phyloP scores from a whole-genome alignment of 257 asterid species.

The Capsicum baccatum region DNA sequence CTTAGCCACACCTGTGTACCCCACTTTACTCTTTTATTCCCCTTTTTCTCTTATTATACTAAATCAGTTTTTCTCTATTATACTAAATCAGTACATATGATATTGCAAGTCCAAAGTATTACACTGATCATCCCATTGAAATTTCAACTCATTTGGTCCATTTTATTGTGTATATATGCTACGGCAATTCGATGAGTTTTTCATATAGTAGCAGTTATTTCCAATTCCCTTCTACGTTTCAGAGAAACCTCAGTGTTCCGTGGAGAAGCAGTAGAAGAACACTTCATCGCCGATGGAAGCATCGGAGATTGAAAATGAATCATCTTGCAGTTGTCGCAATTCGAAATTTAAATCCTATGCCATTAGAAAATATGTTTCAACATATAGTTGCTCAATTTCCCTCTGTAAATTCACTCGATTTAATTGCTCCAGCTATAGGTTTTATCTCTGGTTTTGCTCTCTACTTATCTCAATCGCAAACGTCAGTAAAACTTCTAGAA shows the following conservation, averaged over 20 bases:
- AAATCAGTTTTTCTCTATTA: too few species aligned
- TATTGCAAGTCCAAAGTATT: too few species aligned
- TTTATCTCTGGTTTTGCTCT: constrained; percentile 73
- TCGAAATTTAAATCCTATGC: constrained; percentile 31
- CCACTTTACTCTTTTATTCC: too few species aligned
- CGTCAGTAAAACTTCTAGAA: constrained; percentile 11
- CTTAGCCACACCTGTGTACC: too few species aligned
- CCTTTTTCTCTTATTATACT: too few species aligned
- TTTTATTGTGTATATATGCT: neutral
- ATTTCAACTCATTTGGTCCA: neutral
- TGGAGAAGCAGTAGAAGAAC: constrained; percentile 13
- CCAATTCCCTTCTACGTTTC: constrained; percentile 31
- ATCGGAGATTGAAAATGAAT: constrained; percentile 41
- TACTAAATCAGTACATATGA: too few species aligned
- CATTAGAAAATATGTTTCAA: constrained; percentile 56
- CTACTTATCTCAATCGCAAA: constrained; percentile 44
- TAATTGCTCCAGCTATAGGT: constrained; percentile 71
- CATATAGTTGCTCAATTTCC: constrained; percentile 60
- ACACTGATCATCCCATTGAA: neutral
- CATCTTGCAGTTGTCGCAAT: neutral
- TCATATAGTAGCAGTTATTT: constrained; percentile 33
- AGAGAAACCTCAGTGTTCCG: constrained; percentile 25
- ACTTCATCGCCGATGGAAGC: constrained; percentile 58
- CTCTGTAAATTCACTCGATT: constrained; percentile 51
- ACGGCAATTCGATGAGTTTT: constrained; percentile 49